A percentile compares a stretch with the other conserved stretches of the same genome.
These are phyloP conservation scores for Lachnellula willkommii DNA, from an alignment of 2,329 filamentous ascomycete species.

Conservation along the genomic window DNA sequence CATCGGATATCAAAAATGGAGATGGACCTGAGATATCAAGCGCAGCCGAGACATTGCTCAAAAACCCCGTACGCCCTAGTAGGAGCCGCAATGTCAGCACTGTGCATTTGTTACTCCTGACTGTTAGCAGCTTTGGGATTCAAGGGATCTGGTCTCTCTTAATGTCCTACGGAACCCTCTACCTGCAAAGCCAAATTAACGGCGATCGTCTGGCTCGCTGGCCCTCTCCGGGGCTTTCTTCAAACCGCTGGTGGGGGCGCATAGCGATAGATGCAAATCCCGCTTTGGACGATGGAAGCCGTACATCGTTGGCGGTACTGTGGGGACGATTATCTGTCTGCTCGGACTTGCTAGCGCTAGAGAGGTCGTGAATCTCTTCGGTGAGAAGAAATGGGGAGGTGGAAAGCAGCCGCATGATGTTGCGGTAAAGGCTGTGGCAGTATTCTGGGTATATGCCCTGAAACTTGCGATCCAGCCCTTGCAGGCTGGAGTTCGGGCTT, in stretches of 20 bases:
- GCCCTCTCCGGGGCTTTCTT: conserved; percentile 48
- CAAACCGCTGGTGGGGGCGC: conserved; percentile 48
- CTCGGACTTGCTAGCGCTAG: conserved; percentile 45
- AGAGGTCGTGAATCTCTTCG: conserved; percentile 32
- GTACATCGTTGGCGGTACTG: conserved; percentile 46
- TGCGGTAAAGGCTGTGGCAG: conserved; percentile 12
- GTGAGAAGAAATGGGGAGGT: not conserved
- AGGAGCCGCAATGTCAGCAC: not conserved
- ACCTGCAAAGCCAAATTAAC: not conserved
- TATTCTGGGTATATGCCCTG: conserved; percentile 22
- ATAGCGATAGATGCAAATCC: conserved; percentile 45
- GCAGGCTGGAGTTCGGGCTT: conserved; percentile 27
- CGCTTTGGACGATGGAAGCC: conserved; percentile 45
- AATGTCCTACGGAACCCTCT: not conserved
- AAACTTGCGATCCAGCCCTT: conserved; percentile 30
- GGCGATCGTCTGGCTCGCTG: conserved; percentile 46
- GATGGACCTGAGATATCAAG: not conserved
- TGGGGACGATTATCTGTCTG: conserved; percentile 44
- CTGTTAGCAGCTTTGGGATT: not conserved
- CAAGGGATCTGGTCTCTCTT: not conserved
- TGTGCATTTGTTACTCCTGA: not conserved
- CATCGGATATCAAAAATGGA: not conserved
- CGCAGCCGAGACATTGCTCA: not conserved
- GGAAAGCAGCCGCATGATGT: not conserved
- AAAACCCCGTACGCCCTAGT: not conserved